phyloP scores from a whole-genome alignment of 129 eudicot genomes.

The Lonicera japonica region DNA sequence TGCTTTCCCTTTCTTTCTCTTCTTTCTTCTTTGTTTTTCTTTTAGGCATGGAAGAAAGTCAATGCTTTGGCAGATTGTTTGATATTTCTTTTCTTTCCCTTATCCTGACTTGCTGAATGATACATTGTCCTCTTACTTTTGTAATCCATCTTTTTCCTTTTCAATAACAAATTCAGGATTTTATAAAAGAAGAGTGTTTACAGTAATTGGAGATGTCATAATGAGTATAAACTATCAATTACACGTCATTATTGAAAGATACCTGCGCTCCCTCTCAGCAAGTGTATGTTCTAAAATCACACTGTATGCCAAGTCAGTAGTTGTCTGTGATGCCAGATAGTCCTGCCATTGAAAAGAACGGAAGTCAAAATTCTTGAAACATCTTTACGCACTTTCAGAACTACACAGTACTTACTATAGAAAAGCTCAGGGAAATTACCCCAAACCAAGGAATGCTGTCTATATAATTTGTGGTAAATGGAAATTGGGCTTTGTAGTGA shows the following conservation, averaged over 20 bases:
- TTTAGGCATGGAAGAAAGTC: too few species aligned
- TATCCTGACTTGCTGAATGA: too few species aligned
- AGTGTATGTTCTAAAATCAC: conserved; percentile 93
- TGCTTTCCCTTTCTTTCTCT: too few species aligned
- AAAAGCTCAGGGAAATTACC: background rate
- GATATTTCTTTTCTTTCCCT: too few species aligned
- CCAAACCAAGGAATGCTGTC: background rate
- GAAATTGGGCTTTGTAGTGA: background rate
- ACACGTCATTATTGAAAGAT: background rate
- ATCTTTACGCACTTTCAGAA: background rate
- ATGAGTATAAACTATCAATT: background rate
- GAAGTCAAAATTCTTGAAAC: conserved; percentile 1
- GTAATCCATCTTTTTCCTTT: too few species aligned
- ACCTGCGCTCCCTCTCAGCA: conserved; percentile 99
- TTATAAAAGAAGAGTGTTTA: too few species aligned
- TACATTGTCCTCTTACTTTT: too few species aligned
- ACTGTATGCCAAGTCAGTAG: conserved; percentile 87
- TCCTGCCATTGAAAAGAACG: conserved; percentile 49
- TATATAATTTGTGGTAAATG: background rate
- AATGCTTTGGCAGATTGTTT: too few species aligned
- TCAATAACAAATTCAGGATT: too few species aligned
- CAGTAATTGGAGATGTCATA: conserved; percentile 5
- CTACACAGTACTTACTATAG: background rate
- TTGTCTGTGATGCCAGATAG: conserved; percentile 69
- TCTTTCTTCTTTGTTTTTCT: too few species aligned